Conservation (phyloP, 78 protist species). For the Guillardia theta region DNA sequence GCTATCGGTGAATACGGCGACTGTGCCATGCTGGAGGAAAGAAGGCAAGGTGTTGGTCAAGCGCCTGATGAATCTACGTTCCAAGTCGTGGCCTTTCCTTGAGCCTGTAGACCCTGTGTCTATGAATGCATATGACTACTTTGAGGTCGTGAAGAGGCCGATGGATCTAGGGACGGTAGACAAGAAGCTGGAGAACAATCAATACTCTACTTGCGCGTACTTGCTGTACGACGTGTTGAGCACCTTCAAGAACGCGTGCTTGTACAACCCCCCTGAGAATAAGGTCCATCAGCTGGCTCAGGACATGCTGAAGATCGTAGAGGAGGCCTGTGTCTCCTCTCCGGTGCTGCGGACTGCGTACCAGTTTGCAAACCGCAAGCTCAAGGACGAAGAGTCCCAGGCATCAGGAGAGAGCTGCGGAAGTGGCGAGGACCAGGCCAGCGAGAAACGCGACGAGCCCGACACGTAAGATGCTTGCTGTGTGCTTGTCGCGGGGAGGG, state of each 20-base stretch:
- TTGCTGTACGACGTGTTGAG: background rate
- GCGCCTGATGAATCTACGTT: background rate
- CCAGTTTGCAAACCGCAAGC: too few species aligned
- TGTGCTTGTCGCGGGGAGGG: too few species aligned
- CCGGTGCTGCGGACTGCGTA: too few species aligned
- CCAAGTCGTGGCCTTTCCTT: background rate
- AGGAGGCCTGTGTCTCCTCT: background rate
- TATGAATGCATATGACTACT: background rate
- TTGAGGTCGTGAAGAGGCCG: background rate
- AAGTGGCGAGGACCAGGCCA: background rate
- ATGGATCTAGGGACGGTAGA: background rate
- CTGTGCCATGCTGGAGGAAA: background rate
- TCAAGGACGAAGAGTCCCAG: too few species aligned
- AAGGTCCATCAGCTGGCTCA: background rate
- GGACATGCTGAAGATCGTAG: background rate
- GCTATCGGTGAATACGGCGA: background rate
- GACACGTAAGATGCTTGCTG: too few species aligned
- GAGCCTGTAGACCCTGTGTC: background rate
- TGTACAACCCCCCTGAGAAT: background rate
- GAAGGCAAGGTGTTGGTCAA: background rate
- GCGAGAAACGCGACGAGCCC: background rate
- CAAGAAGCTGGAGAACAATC: background rate
- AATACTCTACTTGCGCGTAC: background rate
- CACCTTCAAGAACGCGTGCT: background rate
- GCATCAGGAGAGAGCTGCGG: background rate